Conservation (phyloP, 2,329 filamentous ascomycete species). For the Verticillium klebahnii region DNA sequence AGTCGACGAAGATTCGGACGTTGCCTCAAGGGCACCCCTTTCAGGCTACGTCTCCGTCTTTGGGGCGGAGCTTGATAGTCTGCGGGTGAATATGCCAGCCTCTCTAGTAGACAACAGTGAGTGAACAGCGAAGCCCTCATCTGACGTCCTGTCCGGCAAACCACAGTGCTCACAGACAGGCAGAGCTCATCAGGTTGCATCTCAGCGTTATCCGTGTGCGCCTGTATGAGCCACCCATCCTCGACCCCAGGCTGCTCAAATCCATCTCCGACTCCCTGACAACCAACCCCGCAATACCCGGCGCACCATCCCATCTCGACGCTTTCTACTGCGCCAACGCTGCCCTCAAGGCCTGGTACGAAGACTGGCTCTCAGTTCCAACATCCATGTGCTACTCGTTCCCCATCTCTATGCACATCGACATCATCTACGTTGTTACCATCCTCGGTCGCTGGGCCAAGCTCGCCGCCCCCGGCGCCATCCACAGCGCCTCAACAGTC, state of each 20-base stretch:
- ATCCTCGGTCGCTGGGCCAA: constrained; percentile 49
- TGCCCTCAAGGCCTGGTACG: constrained; percentile 44
- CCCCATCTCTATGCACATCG: constrained; percentile 38
- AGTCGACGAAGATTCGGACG: constrained; percentile 25
- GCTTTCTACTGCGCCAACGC: constrained; percentile 43
- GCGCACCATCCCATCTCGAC: constrained; percentile 39
- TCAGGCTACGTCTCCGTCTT: constrained; percentile 42
- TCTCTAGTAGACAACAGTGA: constrained; percentile 32
- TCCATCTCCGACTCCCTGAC: constrained; percentile 39
- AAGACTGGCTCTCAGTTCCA: constrained; percentile 41
- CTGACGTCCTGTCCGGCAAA: background rate
- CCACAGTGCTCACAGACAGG: background rate
- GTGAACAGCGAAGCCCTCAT: constrained; percentile 10
- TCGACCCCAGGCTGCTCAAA: constrained; percentile 34
- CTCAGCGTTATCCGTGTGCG: constrained; percentile 36
- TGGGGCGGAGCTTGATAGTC: constrained; percentile 38
- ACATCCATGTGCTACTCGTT: constrained; percentile 36
- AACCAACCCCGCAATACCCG: constrained; percentile 22
- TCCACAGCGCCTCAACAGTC: background rate
- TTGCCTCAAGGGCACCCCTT: constrained; percentile 32
- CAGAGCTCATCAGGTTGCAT: constrained; percentile 35
- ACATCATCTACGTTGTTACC: constrained; percentile 45
- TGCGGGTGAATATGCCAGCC: constrained; percentile 29
- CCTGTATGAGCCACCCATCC: constrained; percentile 42
- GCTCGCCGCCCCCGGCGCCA: constrained; percentile 31